Conservation (phyloP, 78 protist species). For the Cavenderia fasciculata region DNA sequence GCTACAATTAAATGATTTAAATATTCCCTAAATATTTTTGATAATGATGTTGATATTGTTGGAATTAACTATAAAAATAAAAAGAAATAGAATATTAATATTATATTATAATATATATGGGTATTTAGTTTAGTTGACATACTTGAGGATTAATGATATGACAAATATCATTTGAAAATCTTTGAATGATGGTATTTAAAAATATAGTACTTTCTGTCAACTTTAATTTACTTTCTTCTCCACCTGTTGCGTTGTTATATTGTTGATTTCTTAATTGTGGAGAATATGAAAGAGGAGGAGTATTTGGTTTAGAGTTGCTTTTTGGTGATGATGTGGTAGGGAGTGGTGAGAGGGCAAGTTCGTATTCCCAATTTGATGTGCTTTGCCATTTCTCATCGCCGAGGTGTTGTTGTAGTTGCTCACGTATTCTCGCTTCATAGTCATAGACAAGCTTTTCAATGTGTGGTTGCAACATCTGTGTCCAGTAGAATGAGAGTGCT, state of each 20-base stretch:
- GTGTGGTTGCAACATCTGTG: conserved; percentile 36
- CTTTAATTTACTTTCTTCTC: conserved; percentile 31
- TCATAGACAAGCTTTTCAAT: conserved; percentile 37
- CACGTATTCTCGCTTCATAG: conserved; percentile 43
- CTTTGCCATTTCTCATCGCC: conserved; percentile 55
- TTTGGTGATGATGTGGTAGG: conserved; percentile 21
- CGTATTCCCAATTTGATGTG: conserved; percentile 57
- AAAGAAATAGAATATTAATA: neutral
- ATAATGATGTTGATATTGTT: conserved; percentile 13
- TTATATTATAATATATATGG: neutral
- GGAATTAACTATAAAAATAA: conserved; percentile 34
- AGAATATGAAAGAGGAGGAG: neutral
- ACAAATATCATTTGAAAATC: conserved; percentile 61
- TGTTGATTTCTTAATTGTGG: neutral
- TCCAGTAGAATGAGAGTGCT: conserved; percentile 55
- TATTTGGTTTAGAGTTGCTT: neutral
- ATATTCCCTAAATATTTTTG: conserved; percentile 34
- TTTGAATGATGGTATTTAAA: conserved; percentile 48
- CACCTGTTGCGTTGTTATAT: neutral
- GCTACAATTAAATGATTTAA: neutral
- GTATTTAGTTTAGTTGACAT: neutral
- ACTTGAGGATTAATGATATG: conserved; percentile 32
- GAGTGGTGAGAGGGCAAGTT: neutral
- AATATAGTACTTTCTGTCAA: conserved; percentile 58
- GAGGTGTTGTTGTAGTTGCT: conserved; percentile 30